Evolutionary conservation across 2,329 filamentous ascomycete genomes (phyloP), one percentile per base, ranked within the genome.

Genomic region (Stemphylium vesicarium): DNA sequence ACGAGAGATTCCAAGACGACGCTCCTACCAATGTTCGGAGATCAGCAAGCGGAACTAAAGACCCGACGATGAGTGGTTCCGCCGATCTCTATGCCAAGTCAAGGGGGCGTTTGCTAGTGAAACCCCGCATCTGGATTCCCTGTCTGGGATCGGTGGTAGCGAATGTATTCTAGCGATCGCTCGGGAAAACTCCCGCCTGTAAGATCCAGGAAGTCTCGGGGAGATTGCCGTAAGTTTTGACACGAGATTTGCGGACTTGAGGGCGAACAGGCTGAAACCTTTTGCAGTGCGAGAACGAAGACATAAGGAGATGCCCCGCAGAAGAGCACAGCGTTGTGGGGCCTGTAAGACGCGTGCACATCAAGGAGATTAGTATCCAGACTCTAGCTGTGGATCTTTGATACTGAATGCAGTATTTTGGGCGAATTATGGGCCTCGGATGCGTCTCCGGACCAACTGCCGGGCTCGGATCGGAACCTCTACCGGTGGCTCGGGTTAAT

Each of bases 401-500:
- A 37, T 39, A 24, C 51, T 24, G 32, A 31, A 50, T 39, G 41
- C 20, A 29, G 46, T 22, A 54, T 50, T 54, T 22, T n/a, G 46
- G 16, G 51, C 51, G 51, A 50, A 35, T 50, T 32, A 43, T 45
- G 29, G 40, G 8, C 31, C 39, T 16, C 40, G 51, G 51, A 15
- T 39, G 29, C 39, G 11, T n/a, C 16, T 16, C 38, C 39, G 33
- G 9, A 13, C 26, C 26, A 54, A 39, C 32, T 50, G 35, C 46
- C 51, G 51, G 18, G 13, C 35, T 36, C 39, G 35, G 39, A 44
- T 50, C 51, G 46, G 40, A 50, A 16, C 15, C 20, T 45, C 15
- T 36, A 53, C 50, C 43, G 31, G 43, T 53, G 37, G 50, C 43
- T 29, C 43, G 43, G 43, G 37, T 26, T 41, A 53, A 41, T 53